Evolutionary conservation across 352 stramenopile species (phyloP).

Genomic region (Pythium monospermum): DNA sequence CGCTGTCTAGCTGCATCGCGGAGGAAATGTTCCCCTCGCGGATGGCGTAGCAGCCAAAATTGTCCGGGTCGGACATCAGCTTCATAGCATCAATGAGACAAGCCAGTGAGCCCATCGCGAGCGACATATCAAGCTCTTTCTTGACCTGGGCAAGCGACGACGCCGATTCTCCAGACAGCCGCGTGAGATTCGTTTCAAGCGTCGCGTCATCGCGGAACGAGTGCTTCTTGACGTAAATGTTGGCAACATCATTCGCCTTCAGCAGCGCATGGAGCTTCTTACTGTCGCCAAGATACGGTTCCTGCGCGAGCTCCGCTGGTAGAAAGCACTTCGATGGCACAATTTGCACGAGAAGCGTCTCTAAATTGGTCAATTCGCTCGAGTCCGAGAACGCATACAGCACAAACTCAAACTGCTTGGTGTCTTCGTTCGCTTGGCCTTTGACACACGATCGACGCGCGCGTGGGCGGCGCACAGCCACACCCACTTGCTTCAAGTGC

Average conservation of each 20-base stretch:
- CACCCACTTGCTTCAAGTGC: constrained; percentile 76
- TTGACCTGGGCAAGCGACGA: constrained; percentile 57
- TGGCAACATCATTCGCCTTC: constrained; percentile 51
- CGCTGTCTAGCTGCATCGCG: constrained; percentile 91
- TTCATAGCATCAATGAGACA: constrained; percentile 64
- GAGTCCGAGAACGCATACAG: constrained; percentile 81
- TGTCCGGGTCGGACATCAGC: constrained; percentile 59
- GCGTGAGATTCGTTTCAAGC: constrained; percentile 60
- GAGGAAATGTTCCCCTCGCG: constrained; percentile 61
- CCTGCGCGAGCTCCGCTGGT: constrained; percentile 47
- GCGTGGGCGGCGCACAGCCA: constrained; percentile 67
- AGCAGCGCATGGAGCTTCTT: constrained; percentile 81
- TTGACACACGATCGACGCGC: constrained; percentile 74
- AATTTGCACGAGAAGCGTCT: constrained; percentile 82
- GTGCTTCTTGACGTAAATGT: constrained; percentile 68
- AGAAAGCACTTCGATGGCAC: constrained; percentile 69
- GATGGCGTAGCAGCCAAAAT: constrained; percentile 74
- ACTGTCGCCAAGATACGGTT: constrained; percentile 59
- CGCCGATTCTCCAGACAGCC: constrained; percentile 39
- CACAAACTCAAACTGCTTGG: constrained; percentile 79
- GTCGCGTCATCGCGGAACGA: constrained; percentile 45
- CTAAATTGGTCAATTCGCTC: constrained; percentile 75
- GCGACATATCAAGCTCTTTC: constrained; percentile 56
- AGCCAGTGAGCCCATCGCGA: constrained; percentile 62
- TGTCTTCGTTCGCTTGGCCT: constrained; percentile 62